Base-by-base conservation (phyloP, 129 eudicot genomes). In the Erigeron canadensis region DNA sequence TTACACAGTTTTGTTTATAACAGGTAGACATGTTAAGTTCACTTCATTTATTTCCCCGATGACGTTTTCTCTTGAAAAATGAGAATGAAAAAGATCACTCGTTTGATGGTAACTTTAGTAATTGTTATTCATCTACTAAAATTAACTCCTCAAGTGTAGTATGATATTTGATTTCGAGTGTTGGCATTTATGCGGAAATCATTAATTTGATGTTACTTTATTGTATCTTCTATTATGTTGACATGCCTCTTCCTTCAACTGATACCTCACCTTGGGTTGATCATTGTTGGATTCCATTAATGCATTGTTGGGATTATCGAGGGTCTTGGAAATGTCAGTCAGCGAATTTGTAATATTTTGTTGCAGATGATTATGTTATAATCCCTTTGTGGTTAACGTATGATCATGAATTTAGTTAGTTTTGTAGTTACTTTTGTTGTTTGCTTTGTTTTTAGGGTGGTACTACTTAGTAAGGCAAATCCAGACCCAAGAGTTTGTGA, bases 361-460 rank as follows among this genome's bases (percentile, higher is more conserved):
- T 28, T 28, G 34, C 34, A 28, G 34, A 28, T 28, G 1, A 28
- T 28, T 28, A 28, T 28, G 34, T 28, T 28, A 28, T 28, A 28
- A 28, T 28, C 34, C 34, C 34, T 28, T 28, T 23, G 44, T 15
- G 46, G 77, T 47, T 50, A 73, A 39, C 34, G 15, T 17, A 21
- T 62, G 58, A 37, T 72, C 70, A 61, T 56, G 15, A 56, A 19
- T 16, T 47, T 67, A 37, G 39, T 72, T 72, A 1, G 15, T 23
- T 43, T 59, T 41, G 58, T 16, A 43, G 46, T 48, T 42, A 60
- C 17, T 22, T 42, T 6, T 17, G 43, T 11, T 0, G 16, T 8
- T 18, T 37, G 64, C 37, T 37, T 53, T 69, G 74, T 53, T 61
- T 69, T 53, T 37, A 18, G 63, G 28, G 46, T 5, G 15, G n/a